phyloP scores from a whole-genome alignment of 2,329 filamentous ascomycete species.

The Fusarium compactum region DNA sequence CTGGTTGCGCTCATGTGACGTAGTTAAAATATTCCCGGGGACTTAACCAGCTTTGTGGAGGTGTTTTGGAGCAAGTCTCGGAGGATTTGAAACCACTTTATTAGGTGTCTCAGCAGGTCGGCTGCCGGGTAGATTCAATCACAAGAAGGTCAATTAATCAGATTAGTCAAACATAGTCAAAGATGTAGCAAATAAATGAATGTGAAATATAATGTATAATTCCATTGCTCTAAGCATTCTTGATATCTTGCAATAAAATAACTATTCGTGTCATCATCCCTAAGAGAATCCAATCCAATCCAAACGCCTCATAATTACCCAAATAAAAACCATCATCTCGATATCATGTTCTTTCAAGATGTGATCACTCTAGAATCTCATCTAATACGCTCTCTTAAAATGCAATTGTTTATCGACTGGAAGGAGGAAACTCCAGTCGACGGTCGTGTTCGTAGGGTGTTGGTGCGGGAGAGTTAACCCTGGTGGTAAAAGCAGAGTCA shows the following conservation, averaged over 20 bases:
- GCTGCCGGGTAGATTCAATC: background rate
- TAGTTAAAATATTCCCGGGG: conserved; percentile 2
- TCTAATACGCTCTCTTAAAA: conserved; percentile 28
- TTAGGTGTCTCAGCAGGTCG: background rate
- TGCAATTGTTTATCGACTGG: conserved; percentile 16
- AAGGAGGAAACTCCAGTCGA: conserved; percentile 35
- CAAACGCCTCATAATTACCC: conserved; percentile 24
- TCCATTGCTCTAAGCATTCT: conserved; percentile 30
- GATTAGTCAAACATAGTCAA: no score
- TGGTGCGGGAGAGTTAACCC: conserved; percentile 49
- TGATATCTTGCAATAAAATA: conserved; percentile 20
- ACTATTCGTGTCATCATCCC: conserved; percentile 21
- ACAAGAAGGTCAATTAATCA: no score
- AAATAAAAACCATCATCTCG: conserved; percentile 18
- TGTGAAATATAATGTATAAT: background rate
- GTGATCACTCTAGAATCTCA: conserved; percentile 19
- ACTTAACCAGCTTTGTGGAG: background rate
- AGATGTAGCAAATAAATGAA: background rate
- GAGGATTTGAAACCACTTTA: background rate
- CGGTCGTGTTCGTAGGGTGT: conserved; percentile 50
- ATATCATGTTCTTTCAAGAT: conserved; percentile 34
- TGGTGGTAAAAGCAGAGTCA: conserved; percentile 47
- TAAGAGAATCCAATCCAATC: background rate
- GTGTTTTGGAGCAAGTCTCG: background rate
- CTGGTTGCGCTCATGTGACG: conserved; percentile 13